Conservation (phyloP, 2,329 filamentous ascomycete species). For the Colletotrichum liaoningense region DNA sequence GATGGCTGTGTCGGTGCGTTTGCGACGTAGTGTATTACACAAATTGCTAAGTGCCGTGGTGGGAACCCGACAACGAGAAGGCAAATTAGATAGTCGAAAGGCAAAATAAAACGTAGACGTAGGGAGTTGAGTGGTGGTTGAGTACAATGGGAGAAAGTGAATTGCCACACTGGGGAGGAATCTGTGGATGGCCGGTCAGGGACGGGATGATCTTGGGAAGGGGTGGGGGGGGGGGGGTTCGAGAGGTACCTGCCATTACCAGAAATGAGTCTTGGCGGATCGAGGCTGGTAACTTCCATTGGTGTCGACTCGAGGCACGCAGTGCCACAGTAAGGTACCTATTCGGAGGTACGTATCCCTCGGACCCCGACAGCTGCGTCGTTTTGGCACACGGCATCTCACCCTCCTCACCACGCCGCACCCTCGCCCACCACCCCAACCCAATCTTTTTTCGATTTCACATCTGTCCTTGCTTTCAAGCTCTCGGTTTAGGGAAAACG, state of each 20-base stretch:
- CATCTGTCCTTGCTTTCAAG: not conserved
- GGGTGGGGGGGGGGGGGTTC: not conserved
- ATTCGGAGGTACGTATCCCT: conserved; percentile 1
- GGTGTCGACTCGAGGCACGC: not conserved
- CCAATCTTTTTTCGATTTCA: not conserved
- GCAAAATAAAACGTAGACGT: conserved; percentile 1
- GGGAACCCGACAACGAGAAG: conserved; percentile 8
- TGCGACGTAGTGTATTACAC: not conserved
- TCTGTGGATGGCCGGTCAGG: not conserved
- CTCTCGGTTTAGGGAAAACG: not conserved
- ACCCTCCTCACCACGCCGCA: not conserved
- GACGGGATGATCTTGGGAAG: not conserved
- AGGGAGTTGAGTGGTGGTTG: not conserved
- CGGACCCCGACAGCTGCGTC: conserved; percentile 21
- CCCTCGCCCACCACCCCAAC: not conserved
- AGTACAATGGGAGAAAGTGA: not conserved
- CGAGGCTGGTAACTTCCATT: not conserved
- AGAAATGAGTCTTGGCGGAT: not conserved
- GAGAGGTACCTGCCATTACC: not conserved
- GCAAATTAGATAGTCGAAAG: conserved; percentile 2
- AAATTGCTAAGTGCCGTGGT: not conserved
- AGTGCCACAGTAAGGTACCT: too few relatives aligned
- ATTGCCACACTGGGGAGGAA: not conserved
- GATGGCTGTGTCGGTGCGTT: not conserved
- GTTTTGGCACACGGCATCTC: not conserved